Evolutionary conservation across 441 rosid species (phyloP).

Genomic region (Lagerstroemia fauriei): DNA sequence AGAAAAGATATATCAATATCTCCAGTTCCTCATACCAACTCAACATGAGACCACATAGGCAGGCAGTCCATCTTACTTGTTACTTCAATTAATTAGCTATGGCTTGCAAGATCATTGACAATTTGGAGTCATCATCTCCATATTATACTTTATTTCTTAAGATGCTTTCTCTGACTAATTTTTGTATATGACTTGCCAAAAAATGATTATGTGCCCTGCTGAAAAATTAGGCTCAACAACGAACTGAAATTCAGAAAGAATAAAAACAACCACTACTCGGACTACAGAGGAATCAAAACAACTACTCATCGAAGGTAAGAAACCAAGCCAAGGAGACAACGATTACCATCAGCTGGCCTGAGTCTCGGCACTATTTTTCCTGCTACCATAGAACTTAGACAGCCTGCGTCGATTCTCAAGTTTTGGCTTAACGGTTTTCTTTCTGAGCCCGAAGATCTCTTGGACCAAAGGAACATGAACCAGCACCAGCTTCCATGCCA

Average conservation of each 20-base stretch:
- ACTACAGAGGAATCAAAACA: not conserved
- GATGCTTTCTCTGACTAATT: too few relatives aligned
- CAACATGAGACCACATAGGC: too few relatives aligned
- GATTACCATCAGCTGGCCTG: constrained; percentile 37
- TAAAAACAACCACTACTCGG: not conserved
- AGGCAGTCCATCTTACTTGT: too few relatives aligned
- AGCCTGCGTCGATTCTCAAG: constrained; percentile 45
- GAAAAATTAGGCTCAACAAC: not conserved
- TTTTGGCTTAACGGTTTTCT: constrained; percentile 51
- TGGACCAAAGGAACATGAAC: constrained; percentile 79
- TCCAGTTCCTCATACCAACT: too few relatives aligned
- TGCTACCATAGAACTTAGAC: constrained; percentile 51
- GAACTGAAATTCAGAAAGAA: not conserved
- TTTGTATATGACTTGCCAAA: too few relatives aligned
- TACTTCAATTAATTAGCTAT: too few relatives aligned
- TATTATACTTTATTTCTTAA: too few relatives aligned
- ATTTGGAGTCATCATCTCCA: too few relatives aligned
- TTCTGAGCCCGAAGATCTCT: constrained; percentile 70
- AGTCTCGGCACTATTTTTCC: constrained; percentile 28
- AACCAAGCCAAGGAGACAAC: constrained; percentile 1
- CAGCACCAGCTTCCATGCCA: constrained; percentile 83
- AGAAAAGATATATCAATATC: too few relatives aligned
- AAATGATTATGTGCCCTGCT: too few relatives aligned
- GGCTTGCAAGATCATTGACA: too few relatives aligned
- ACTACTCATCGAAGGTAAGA: not conserved